Conservation (phyloP, 129 eudicot genomes). For the Silybum marianum region DNA sequence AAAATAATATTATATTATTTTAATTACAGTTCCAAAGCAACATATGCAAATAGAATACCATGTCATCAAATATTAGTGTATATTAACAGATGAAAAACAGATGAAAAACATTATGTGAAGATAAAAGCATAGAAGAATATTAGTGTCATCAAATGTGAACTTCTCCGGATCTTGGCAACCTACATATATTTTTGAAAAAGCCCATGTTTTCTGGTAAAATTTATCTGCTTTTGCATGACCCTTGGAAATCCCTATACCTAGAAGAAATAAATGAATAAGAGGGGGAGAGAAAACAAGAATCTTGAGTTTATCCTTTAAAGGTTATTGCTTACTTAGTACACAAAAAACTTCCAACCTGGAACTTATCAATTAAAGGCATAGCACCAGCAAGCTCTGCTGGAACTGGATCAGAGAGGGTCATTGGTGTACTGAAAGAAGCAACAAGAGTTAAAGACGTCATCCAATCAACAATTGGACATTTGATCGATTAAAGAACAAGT, state of each 20-base stretch:
- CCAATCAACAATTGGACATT: slow-evolving; percentile 4
- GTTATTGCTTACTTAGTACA: background rate
- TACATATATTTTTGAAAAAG: slow-evolving; percentile 83
- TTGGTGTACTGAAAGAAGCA: slow-evolving; percentile 76
- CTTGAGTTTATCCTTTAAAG: slow-evolving; percentile 11
- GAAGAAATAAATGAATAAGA: slow-evolving; percentile 3
- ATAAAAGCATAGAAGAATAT: too few relatives aligned
- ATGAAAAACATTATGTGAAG: too few relatives aligned
- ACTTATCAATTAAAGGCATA: slow-evolving; percentile 86
- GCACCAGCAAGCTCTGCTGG: slow-evolving; percentile 98
- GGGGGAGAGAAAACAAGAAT: background rate
- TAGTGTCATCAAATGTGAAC: slow-evolving; percentile 6
- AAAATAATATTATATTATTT: too few relatives aligned
- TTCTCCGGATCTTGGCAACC: slow-evolving; percentile 79
- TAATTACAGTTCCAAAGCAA: too few relatives aligned
- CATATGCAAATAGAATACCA: too few relatives aligned
- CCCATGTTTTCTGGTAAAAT: slow-evolving; percentile 83
- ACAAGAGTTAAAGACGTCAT: slow-evolving; percentile 4
- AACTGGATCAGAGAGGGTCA: slow-evolving; percentile 69
- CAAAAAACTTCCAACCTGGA: slow-evolving; percentile 57
- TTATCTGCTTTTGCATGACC: slow-evolving; percentile 96
- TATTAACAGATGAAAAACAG: too few relatives aligned
- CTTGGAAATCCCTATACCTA: slow-evolving; percentile 91
- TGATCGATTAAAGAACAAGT: slow-evolving; percentile 4
- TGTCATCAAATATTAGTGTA: too few relatives aligned